Evolutionary conservation across 257 asterid genomes (phyloP).

Genomic region (Parsonsia alboflavescens): DNA sequence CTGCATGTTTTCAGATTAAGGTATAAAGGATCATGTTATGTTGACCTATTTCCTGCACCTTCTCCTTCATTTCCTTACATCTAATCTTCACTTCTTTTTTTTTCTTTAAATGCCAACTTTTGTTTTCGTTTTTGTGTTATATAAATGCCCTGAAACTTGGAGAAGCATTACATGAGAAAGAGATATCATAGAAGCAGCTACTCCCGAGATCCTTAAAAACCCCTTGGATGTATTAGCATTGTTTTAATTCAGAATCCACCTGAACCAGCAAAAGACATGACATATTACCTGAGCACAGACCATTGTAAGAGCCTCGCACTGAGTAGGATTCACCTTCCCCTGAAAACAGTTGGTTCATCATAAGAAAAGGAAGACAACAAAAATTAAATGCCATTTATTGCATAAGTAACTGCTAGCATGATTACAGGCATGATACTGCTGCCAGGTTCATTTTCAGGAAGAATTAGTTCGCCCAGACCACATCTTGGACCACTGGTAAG

Average conservation of each 20-base stretch:
- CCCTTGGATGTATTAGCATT: background rate
- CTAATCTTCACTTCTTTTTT: background rate
- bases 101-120: background rate
- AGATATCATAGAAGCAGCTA: background rate
- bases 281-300: constrained; percentile 89
- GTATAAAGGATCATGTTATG: background rate
- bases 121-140: background rate
- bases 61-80: background rate
- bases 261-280: background rate
- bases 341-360: constrained; percentile 26
- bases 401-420: background rate
- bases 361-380: constrained; percentile 14
- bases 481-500: constrained; percentile 91
- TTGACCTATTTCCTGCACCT: background rate
- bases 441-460: constrained; percentile 99
- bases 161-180: background rate
- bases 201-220: constrained; percentile 1
- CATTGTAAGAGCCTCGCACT: constrained; percentile 97
- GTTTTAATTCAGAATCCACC: constrained; percentile 1
- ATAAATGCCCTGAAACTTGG: background rate
- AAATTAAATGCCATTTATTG: constrained; percentile 8
- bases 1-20: constrained; percentile 20
- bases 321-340: constrained; percentile 99
- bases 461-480: constrained; percentile 96
- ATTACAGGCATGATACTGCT: constrained; percentile 99